Percentiles rank a stretch among this genome's conserved stretches.
phyloP scores from a whole-genome alignment of 139 green algal species.

The Asterochloris sp. region DNA sequence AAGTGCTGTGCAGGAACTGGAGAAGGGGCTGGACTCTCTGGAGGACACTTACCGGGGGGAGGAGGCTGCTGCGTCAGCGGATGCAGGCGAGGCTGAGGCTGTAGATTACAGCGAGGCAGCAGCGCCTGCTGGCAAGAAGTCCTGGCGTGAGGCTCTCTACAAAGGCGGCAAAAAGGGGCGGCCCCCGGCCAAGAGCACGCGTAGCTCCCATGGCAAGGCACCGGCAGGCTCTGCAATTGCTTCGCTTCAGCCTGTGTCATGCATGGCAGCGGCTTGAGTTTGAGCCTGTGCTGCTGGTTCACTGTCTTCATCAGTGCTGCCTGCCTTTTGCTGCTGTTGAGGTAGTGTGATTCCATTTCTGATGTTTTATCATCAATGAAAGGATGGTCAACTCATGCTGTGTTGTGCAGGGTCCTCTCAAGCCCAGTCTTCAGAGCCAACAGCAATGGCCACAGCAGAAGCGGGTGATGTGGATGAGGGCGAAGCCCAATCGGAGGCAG shows the following conservation, averaged over 20 bases:
- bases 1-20: slow-evolving; percentile 56
- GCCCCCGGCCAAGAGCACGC: background rate
- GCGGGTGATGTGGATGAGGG: background rate
- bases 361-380: background rate
- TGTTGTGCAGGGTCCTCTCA: background rate
- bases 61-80: background rate
- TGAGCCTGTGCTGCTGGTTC: too few relatives aligned
- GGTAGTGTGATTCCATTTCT: too few relatives aligned
- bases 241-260: background rate
- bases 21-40: slow-evolving; percentile 71
- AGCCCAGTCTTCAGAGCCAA: background rate
- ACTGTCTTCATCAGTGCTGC: too few relatives aligned
- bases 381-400: background rate
- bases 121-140: background rate
- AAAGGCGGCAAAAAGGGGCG: background rate
- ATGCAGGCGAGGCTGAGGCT: background rate
- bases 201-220: background rate
- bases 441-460: background rate
- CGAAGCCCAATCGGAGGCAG: slow-evolving; percentile 8
- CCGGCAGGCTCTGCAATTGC: background rate
- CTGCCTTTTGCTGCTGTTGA: too few relatives aligned
- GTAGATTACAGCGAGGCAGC: background rate
- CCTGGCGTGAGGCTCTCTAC: background rate
- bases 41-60: slow-evolving; percentile 21
- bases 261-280: too few relatives aligned